Percentiles rank a stretch among this genome's conserved stretches.
These are phyloP conservation scores for Linaria vulgaris DNA, from an alignment of 257 asterid species.

Conservation along the genomic window DNA sequence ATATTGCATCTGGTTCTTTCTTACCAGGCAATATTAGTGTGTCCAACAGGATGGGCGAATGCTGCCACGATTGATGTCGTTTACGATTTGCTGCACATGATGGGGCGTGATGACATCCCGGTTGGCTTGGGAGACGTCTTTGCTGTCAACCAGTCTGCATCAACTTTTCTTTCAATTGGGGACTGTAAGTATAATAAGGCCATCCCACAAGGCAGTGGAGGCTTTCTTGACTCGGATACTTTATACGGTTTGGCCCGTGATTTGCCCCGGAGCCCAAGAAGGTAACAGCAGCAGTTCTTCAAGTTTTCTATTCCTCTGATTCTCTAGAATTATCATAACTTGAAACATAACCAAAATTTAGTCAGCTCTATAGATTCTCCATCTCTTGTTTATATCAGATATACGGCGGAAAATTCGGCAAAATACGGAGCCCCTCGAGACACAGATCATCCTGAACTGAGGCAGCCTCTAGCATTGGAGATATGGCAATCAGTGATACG, in stretches of 20 bases:
- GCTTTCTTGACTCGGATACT: constrained; percentile 82
- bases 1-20: background rate
- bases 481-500: constrained; percentile 60
- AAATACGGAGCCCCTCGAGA: constrained; percentile 75
- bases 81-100: constrained; percentile 85
- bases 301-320: background rate
- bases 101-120: constrained; percentile 90
- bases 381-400: constrained; percentile 37
- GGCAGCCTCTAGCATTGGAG: constrained; percentile 77
- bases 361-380: background rate
- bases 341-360: background rate
- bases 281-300: constrained; percentile 34
- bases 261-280: constrained; percentile 78
- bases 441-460: constrained; percentile 70
- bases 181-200: constrained; percentile 69
- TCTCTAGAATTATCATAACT: background rate
- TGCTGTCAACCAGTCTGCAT: constrained; percentile 60
- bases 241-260: constrained; percentile 72
- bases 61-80: constrained; percentile 80
- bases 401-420: constrained; percentile 71
- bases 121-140: constrained; percentile 73
- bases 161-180: constrained; percentile 51
- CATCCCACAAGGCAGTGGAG: constrained; percentile 84
- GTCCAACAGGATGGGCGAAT: constrained; percentile 90
- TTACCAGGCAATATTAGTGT: constrained; percentile 62